Base-by-base conservation (phyloP, 2,329 filamentous ascomycete genomes). In the Blastomyces emzantsi region DNA sequence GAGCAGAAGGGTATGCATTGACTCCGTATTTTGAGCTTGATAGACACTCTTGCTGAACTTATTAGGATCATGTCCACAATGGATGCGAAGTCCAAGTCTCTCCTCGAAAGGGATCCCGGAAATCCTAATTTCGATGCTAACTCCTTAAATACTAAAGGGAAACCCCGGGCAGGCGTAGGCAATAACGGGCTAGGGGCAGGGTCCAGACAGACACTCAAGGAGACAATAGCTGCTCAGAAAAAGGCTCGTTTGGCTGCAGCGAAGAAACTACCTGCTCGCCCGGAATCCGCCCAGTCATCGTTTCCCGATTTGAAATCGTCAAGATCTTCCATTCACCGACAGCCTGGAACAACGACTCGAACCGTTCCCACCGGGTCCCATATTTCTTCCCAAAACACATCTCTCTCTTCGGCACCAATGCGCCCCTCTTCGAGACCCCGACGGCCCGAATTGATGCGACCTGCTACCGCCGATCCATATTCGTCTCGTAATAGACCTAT, bases 221-320 rank as follows among this genome's bases (percentile, higher is more conserved):
- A 96, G 70, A 82, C 90, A 3, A 92, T 97, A 81, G 79, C 91
- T 70, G 92, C 91, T 6, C 89, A 93, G 72, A 92, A 91, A 77
- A 90, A 79, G 64, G 82, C 81, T 59, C 71, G 78, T 62, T 51
- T 71, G 19, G 76, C 76, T 54, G 76, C 76, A 51, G 69, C 73
- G 15, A 77, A 77, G 67, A 73, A 74, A 64, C 72, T 80, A 57
- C 79, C 80, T 28, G 79, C 83, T 58, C 79, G 82, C 22, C 83
- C 84, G n/a, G 83, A 77, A 69, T 85, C 84, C 65, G 82, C 83
- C 59, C 82, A 83, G 70, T 81, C 83, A 39, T 76, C 76, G 54
- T 80, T 83, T 66, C 77, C 82, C 51, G 74, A 74, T 8, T 60
- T 67, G n/a, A 72, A 69, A 41, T 78, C 81, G 17, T 64, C 69